A percentile compares a stretch with the other conserved stretches of the same genome.
phyloP scores from a whole-genome alignment of 208 protist genomes.

The Acanthamoeba healyi region DNA sequence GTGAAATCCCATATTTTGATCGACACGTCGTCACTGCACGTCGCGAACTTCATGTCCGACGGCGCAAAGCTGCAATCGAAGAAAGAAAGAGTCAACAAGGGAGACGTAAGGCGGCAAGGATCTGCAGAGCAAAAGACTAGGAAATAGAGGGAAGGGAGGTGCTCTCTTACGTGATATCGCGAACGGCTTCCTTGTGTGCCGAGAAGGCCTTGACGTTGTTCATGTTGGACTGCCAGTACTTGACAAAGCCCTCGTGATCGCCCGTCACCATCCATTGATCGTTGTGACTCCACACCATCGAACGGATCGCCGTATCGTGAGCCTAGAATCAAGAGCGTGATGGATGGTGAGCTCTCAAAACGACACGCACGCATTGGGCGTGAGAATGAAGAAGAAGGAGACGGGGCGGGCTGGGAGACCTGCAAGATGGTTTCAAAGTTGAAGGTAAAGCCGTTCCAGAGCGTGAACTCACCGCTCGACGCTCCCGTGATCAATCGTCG shows the following conservation, averaged over 20 bases:
- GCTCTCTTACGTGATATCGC: constrained; percentile 72
- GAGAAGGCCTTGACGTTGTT: constrained; percentile 91
- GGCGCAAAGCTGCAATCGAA: constrained; percentile 85
- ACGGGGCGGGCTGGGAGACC: too few species aligned
- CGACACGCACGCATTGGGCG: background rate
- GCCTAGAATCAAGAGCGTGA: constrained; percentile 80
- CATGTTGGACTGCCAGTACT: constrained; percentile 94
- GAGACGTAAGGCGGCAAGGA: too few species aligned
- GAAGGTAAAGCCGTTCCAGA: constrained; percentile 96
- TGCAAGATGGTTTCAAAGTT: constrained; percentile 94
- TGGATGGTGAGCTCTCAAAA: too few species aligned
- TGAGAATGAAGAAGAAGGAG: too few species aligned
- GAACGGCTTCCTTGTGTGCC: constrained; percentile 87
- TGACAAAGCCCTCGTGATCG: constrained; percentile 90
- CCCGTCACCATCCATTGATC: constrained; percentile 91
- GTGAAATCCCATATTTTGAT: constrained; percentile 91
- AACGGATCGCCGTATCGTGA: constrained; percentile 90
- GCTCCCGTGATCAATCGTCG: constrained; percentile 23
- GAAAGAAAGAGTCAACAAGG: background rate
- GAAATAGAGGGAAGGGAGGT: background rate
- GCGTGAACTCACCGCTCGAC: constrained; percentile 93
- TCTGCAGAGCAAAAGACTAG: too few species aligned
- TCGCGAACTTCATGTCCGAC: constrained; percentile 91
- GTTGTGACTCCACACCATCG: constrained; percentile 93
- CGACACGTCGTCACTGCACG: constrained; percentile 90